These are phyloP conservation scores for Penstemon newberryi DNA, from an alignment of 257 asterid genomes.

Conservation along the genomic window DNA sequence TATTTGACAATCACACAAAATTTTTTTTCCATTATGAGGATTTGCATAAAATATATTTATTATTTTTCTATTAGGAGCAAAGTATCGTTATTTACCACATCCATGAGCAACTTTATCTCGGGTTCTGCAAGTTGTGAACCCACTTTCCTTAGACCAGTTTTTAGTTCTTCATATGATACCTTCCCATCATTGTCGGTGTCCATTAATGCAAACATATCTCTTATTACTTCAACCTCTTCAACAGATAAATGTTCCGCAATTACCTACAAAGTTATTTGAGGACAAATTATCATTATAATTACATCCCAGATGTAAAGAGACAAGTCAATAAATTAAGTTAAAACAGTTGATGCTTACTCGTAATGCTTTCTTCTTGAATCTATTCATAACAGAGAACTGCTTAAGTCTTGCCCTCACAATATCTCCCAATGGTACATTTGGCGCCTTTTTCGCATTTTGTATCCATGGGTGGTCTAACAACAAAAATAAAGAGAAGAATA, in stretches of 20 bases:
- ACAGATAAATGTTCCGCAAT: slow-evolving; percentile 87
- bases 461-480: slow-evolving; percentile 85
- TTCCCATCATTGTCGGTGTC: slow-evolving; percentile 91
- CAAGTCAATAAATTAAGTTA: not conserved
- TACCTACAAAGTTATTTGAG: slow-evolving; percentile 49
- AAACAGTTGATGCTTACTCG: slow-evolving; percentile 56
- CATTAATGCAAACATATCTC: slow-evolving; percentile 94
- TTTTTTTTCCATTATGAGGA: slow-evolving; percentile 12
- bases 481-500: slow-evolving; percentile 27
- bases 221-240: slow-evolving; percentile 92
- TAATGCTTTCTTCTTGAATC: slow-evolving; percentile 86
- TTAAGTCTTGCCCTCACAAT: slow-evolving; percentile 81
- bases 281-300: slow-evolving; percentile 1
- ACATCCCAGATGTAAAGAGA: not conserved
- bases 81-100: slow-evolving; percentile 67
- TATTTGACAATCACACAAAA: slow-evolving; percentile 28
- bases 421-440: slow-evolving; percentile 91
- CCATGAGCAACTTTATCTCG: slow-evolving; percentile 94
- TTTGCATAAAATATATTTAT: not conserved
- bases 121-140: slow-evolving; percentile 99
- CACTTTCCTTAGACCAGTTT: slow-evolving; percentile 80
- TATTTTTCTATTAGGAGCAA: not conserved
- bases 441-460: slow-evolving; percentile 79
- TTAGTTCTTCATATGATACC: slow-evolving; percentile 84
- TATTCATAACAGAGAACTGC: slow-evolving; percentile 87